Percentiles rank a stretch among this genome's conserved stretches.
Conservation (phyloP, 2,329 filamentous ascomycete genomes). For the Falciphora oryzae region DNA sequence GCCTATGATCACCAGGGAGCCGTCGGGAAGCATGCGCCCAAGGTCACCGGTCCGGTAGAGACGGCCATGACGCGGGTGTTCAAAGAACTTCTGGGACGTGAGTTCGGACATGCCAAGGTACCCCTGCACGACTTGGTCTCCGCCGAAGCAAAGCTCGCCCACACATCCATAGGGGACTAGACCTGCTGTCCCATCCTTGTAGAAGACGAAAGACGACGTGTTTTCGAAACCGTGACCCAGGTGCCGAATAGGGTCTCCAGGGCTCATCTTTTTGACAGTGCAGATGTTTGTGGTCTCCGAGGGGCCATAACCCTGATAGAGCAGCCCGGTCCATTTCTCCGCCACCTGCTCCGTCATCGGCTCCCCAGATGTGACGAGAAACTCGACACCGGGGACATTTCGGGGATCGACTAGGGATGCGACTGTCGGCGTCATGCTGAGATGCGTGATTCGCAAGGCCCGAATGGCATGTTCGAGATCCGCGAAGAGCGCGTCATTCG, state of each 20-base stretch:
- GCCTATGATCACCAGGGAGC: constrained; percentile 66
- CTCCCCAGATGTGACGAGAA: constrained; percentile 78
- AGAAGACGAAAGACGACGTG: constrained; percentile 66
- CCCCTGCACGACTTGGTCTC: constrained; percentile 70
- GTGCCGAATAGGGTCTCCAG: constrained; percentile 59
- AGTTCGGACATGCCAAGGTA: constrained; percentile 63
- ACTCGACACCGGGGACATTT: constrained; percentile 64
- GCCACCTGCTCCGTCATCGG: constrained; percentile 68
- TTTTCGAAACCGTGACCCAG: constrained; percentile 72
- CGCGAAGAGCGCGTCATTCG: constrained; percentile 66
- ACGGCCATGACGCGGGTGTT: constrained; percentile 62
- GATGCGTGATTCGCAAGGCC: constrained; percentile 62
- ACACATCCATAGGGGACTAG: constrained; percentile 63
- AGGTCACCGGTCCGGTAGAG: constrained; percentile 81
- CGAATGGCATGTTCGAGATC: constrained; percentile 66
- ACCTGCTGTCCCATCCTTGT: constrained; percentile 32
- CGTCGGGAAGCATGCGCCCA: constrained; percentile 71
- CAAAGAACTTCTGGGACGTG: constrained; percentile 61
- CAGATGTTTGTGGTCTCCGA: constrained; percentile 88
- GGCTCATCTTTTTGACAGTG: constrained; percentile 60
- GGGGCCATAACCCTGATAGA: constrained; percentile 80
- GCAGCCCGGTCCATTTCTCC: constrained; percentile 58
- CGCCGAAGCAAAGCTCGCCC: constrained; percentile 83
- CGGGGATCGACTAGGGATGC: constrained; percentile 65
- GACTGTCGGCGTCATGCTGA: constrained; percentile 82